Percentiles rank a stretch among this genome's conserved stretches.
phyloP scores from a whole-genome alignment of 192 early-diverging fungal species.

The Coemansia biformis region DNA sequence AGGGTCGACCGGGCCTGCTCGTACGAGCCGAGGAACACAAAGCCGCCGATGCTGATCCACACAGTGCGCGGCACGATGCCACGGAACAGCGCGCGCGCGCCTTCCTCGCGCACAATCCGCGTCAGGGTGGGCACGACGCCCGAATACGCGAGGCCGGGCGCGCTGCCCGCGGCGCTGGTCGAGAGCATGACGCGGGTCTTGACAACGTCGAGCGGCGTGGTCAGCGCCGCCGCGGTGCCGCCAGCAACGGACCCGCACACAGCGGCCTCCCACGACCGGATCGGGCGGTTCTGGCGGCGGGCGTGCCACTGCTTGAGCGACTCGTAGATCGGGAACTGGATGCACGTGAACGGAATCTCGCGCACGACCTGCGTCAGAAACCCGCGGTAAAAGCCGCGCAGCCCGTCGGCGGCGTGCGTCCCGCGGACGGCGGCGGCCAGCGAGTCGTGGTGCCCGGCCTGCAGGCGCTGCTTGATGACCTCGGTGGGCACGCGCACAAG shows the following conservation, averaged over 20 bases:
- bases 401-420: constrained; percentile 65
- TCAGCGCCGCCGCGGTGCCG: constrained; percentile 81
- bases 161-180: constrained; percentile 28
- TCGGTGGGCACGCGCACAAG: constrained; percentile 92
- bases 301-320: constrained; percentile 67
- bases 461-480: constrained; percentile 93
- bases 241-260: constrained; percentile 85
- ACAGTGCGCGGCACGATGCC: constrained; percentile 89
- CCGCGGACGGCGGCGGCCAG: constrained; percentile 58
- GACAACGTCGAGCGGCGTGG: constrained; percentile 93
- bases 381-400: constrained; percentile 87
- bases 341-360: constrained; percentile 95
- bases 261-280: constrained; percentile 76
- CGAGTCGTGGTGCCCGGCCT: constrained; percentile 69
- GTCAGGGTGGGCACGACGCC: constrained; percentile 67
- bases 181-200: constrained; percentile 98
- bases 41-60: constrained; percentile 95
- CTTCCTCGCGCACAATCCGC: constrained; percentile 74
- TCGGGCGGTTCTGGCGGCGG: constrained; percentile 38
- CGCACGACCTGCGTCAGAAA: constrained; percentile 87
- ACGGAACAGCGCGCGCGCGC: constrained; percentile 68
- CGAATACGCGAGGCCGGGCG: constrained; percentile 53
- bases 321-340: constrained; percentile 96
- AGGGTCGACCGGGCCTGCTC: constrained; percentile 63
- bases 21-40: constrained; percentile 93